Evolutionary conservation across 306 rosid genomes (phyloP).

Genomic region (Gastrolobium villosum): DNA sequence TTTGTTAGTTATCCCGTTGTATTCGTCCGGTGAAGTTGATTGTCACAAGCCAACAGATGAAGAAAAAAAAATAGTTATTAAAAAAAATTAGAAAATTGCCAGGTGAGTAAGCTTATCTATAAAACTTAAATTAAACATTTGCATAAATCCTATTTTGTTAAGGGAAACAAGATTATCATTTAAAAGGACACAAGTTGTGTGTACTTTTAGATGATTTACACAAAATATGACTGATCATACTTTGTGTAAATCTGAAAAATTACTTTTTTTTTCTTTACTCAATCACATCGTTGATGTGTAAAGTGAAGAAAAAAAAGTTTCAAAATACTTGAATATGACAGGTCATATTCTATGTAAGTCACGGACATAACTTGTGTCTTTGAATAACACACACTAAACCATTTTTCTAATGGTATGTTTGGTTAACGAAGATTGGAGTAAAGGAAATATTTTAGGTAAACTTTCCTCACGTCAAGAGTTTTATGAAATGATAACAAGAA

Average conservation of each 20-base stretch:
- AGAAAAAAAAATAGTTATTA: not conserved
- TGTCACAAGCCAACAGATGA: not conserved
- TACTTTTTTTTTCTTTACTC: too few relatives aligned
- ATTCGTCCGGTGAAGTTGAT: not conserved
- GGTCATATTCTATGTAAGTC: too few relatives aligned
- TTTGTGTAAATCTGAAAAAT: too few relatives aligned
- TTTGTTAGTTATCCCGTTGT: constrained; percentile 20
- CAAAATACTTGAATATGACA: too few relatives aligned
- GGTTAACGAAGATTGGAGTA: not conserved
- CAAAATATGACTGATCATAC: too few relatives aligned
- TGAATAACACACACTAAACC: too few relatives aligned
- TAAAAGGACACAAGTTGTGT: too few relatives aligned
- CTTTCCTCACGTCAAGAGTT: not conserved
- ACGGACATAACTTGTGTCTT: too few relatives aligned
- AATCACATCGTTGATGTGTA: too few relatives aligned
- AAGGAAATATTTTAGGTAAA: not conserved
- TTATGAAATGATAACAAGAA: not conserved
- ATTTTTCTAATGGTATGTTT: not conserved
- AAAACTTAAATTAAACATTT: constrained; percentile 6
- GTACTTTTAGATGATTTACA: too few relatives aligned
- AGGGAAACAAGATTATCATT: too few relatives aligned
- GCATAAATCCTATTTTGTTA: not conserved
- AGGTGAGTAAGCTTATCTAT: not conserved
- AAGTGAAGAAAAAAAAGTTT: too few relatives aligned
- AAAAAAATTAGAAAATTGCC: not conserved